These are phyloP conservation scores for Rhodotorula mucilaginosa DNA, from an alignment of 1,284 basidiomycete species.

Conservation along the genomic window DNA sequence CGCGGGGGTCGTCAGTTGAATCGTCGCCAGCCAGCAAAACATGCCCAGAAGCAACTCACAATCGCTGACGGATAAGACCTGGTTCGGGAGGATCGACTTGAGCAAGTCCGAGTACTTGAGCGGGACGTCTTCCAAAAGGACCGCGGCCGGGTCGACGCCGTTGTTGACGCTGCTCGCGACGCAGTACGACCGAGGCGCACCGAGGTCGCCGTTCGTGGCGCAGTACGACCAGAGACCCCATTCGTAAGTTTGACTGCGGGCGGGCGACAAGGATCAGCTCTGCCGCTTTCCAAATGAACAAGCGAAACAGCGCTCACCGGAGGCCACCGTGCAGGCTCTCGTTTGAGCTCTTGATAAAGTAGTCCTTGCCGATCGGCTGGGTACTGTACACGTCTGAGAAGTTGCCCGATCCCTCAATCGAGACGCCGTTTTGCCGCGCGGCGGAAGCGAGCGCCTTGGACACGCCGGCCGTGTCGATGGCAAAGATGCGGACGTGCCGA, in stretches of 20 bases:
- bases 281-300: background rate
- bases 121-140: slow-evolving; percentile 37
- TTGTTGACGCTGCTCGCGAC: slow-evolving; percentile 24
- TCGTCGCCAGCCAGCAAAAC: slow-evolving; percentile 11
- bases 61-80: slow-evolving; percentile 30
- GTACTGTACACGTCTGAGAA: slow-evolving; percentile 19
- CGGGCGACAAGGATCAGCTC: background rate
- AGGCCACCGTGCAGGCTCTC: slow-evolving; percentile 33
- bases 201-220: slow-evolving; percentile 25
- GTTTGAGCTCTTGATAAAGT: slow-evolving; percentile 17
- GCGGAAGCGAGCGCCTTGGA: slow-evolving; percentile 22
- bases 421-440: background rate
- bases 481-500: slow-evolving; percentile 38
- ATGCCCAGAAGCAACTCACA: slow-evolving; percentile 8
- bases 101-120: slow-evolving; percentile 21
- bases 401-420: background rate
- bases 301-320: slow-evolving; percentile 38
- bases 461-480: slow-evolving; percentile 38
- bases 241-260: slow-evolving; percentile 1
- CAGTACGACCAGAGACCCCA: slow-evolving; percentile 21
- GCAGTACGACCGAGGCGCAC: slow-evolving; percentile 32
- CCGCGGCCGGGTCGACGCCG: slow-evolving; percentile 36
- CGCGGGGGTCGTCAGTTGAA: background rate
- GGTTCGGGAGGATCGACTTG: slow-evolving; percentile 25
- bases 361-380: background rate